phyloP scores from a whole-genome alignment of 768 basidiomycete species.

The Collybiopsis luxurians region DNA sequence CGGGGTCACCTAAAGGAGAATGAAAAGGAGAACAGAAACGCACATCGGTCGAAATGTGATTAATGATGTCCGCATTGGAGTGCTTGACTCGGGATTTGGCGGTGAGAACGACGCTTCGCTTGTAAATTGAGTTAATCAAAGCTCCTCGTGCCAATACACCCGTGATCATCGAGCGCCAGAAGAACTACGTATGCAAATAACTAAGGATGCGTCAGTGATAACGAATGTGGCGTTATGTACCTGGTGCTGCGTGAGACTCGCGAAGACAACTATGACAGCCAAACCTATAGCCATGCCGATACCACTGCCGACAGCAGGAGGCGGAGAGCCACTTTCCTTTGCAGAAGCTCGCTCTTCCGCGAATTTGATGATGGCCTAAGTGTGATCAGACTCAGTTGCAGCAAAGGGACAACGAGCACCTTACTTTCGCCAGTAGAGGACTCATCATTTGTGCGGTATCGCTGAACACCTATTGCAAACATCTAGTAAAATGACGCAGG shows the following conservation, averaged over 20 bases:
- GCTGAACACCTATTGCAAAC: slow-evolving; percentile 45
- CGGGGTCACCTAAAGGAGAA: neutral
- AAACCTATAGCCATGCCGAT: slow-evolving; percentile 59
- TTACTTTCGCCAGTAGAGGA: slow-evolving; percentile 58
- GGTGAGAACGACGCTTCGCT: slow-evolving; percentile 62
- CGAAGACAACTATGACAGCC: slow-evolving; percentile 43
- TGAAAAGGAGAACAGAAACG: slow-evolving; percentile 17
- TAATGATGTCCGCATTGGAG: slow-evolving; percentile 58
- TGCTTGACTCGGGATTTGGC: slow-evolving; percentile 63
- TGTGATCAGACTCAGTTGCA: neutral
- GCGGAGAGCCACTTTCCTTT: slow-evolving; percentile 27
- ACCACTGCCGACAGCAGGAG: slow-evolving; percentile 48
- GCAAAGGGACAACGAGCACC: neutral
- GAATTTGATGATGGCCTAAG: slow-evolving; percentile 59
- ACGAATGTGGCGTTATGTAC: slow-evolving; percentile 23
- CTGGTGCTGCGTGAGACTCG: slow-evolving; percentile 64
- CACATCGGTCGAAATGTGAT: slow-evolving; percentile 67
- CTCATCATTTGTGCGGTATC: slow-evolving; percentile 63
- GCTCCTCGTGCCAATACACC: slow-evolving; percentile 66
- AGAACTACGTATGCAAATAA: slow-evolving; percentile 44
- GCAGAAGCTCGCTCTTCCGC: slow-evolving; percentile 45
- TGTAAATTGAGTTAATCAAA: slow-evolving; percentile 69
- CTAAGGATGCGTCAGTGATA: neutral
- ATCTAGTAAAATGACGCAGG: neutral
- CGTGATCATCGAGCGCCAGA: slow-evolving; percentile 66